Percentiles rank a stretch among this genome's conserved stretches.
Evolutionary conservation across 179 eudicot species (phyloP).

Genomic region (Actinidia chinensis): DNA sequence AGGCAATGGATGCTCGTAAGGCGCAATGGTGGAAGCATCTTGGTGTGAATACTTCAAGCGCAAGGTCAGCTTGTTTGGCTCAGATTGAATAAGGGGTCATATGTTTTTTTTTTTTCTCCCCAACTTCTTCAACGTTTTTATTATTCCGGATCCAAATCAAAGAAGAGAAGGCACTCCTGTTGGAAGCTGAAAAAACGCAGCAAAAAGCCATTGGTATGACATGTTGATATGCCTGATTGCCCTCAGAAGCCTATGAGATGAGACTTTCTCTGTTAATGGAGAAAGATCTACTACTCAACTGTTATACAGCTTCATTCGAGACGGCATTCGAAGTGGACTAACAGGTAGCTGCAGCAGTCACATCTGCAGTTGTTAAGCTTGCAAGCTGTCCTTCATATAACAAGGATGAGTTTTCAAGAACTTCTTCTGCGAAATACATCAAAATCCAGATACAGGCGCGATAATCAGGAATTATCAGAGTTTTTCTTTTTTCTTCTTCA

Average conservation of each 20-base stretch:
- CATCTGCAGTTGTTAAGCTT: slow-evolving; percentile 67
- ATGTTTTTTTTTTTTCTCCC: not conserved
- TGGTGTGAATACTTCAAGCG: slow-evolving; percentile 95
- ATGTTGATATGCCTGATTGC: slow-evolving; percentile 64
- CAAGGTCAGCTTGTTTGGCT: slow-evolving; percentile 42
- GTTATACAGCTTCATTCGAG: slow-evolving; percentile 79
- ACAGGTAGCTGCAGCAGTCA: slow-evolving; percentile 92
- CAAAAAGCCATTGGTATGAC: slow-evolving; percentile 70
- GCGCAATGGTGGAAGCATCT: slow-evolving; percentile 98
- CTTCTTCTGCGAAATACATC: slow-evolving; percentile 68
- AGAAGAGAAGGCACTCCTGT: slow-evolving; percentile 66
- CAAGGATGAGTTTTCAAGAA: slow-evolving; percentile 66
- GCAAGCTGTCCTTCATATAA: slow-evolving; percentile 62
- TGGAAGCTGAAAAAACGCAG: slow-evolving; percentile 65
- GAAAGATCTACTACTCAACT: slow-evolving; percentile 57
- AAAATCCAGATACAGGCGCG: slow-evolving; percentile 62
- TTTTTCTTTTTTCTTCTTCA: no score
- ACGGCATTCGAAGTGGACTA: slow-evolving; percentile 89
- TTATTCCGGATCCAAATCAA: slow-evolving; percentile 62
- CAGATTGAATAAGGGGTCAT: not conserved
- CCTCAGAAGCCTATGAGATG: slow-evolving; percentile 56
- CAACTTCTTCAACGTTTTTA: not conserved
- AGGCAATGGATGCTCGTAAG: slow-evolving; percentile 84
- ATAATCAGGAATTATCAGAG: slow-evolving; percentile 37
- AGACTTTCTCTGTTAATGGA: slow-evolving; percentile 48